Conservation (phyloP, 345 rosid species). For the Isatis tinctoria region DNA sequence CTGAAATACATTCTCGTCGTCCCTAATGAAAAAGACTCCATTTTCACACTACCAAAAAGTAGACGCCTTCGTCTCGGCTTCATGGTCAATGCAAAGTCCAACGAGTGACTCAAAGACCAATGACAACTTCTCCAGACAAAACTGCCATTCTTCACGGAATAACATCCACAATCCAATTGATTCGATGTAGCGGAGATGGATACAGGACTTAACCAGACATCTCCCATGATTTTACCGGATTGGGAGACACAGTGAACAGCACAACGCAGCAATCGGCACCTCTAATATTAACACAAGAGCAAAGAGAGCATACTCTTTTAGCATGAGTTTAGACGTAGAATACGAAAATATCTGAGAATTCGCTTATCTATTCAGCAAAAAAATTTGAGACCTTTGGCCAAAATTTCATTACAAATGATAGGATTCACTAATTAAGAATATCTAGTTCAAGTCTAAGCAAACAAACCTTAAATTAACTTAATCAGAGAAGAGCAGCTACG, state of each 20-base stretch:
- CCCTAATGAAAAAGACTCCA: neutral
- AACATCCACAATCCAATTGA: constrained; percentile 24
- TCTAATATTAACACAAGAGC: neutral
- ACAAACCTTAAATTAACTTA: neutral
- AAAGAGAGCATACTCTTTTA: neutral
- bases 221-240: constrained; percentile 23
- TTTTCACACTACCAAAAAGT: neutral
- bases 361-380: neutral
- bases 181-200: constrained; percentile 21
- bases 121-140: neutral
- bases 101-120: constrained; percentile 1
- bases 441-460: constrained; percentile 1
- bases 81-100: constrained; percentile 22
- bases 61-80: constrained; percentile 28
- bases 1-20: neutral
- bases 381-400: neutral
- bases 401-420: neutral
- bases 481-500: neutral
- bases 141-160: neutral
- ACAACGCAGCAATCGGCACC: constrained; percentile 8
- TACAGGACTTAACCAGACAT: constrained; percentile 28
- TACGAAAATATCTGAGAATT: neutral
- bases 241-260: neutral
- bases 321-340: neutral
- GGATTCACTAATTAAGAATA: neutral